A percentile compares a stretch with the other conserved stretches of the same genome.
phyloP scores from a whole-genome alignment of 2,329 filamentous ascomycete genomes.

The Colletotrichum cordylinicola region DNA sequence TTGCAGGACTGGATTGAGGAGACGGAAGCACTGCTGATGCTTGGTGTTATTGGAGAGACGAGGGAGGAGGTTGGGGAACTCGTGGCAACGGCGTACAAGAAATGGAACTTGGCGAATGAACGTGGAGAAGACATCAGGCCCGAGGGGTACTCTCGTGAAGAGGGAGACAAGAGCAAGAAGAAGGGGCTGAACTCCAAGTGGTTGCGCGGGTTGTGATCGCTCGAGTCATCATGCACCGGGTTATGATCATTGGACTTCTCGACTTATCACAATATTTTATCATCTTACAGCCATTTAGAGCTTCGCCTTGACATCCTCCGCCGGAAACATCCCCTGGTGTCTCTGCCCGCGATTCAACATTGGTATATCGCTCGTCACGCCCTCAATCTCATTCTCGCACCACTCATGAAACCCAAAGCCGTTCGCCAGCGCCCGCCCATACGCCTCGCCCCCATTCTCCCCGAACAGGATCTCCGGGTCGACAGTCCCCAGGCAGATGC shows the following conservation, averaged over 20 bases:
- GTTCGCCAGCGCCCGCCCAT: slow-evolving; percentile 44
- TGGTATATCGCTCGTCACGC: slow-evolving; percentile 49
- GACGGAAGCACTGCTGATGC: slow-evolving; percentile 49
- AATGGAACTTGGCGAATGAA: slow-evolving; percentile 48
- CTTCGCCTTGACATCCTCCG: background rate
- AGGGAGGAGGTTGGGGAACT: slow-evolving; percentile 46
- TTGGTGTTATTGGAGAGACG: slow-evolving; percentile 46
- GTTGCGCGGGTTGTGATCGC: background rate
- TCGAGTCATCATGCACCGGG: too few species aligned
- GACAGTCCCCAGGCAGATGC: slow-evolving; percentile 48
- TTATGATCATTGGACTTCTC: background rate
- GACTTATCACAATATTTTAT: background rate
- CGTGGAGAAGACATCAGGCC: slow-evolving; percentile 46
- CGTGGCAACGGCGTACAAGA: slow-evolving; percentile 46
- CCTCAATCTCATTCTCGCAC: slow-evolving; percentile 51
- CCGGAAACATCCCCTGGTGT: background rate
- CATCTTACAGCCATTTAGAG: background rate
- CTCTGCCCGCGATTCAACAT: slow-evolving; percentile 3
- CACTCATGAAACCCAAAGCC: slow-evolving; percentile 42
- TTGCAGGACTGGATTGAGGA: slow-evolving; percentile 61
- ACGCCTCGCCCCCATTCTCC: slow-evolving; percentile 25
- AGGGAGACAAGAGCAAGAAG: background rate
- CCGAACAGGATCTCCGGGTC: slow-evolving; percentile 47
- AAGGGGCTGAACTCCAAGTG: background rate
- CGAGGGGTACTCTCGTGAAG: slow-evolving; percentile 23